Percentiles rank a stretch among this genome's conserved stretches.
phyloP scores from a whole-genome alignment of 2,329 filamentous ascomycete species.

The Hypomyces rosellus region DNA sequence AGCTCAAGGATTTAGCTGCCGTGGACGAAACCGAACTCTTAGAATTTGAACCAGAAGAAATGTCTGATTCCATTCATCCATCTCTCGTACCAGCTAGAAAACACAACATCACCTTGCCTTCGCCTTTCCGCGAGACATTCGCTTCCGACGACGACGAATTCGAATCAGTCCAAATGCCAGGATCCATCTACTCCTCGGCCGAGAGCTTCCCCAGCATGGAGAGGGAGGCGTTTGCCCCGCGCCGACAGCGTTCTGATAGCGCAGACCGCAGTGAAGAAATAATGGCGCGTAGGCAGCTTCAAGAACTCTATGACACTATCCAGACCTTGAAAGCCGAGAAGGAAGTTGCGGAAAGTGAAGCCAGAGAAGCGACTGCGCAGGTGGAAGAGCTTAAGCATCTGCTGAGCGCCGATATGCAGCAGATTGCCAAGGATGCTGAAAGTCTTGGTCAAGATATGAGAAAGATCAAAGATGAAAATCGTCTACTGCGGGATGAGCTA shows the following conservation, averaged over 20 bases:
- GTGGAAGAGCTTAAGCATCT: constrained; percentile 19
- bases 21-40: constrained; percentile 5
- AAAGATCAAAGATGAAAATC: constrained; percentile 23
- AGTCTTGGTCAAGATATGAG: constrained; percentile 16
- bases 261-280: constrained; percentile 1
- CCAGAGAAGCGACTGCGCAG: constrained; percentile 19
- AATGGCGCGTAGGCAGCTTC: constrained; percentile 3
- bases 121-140: background rate
- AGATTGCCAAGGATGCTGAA: constrained; percentile 19
- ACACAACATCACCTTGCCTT: constrained; percentile 4
- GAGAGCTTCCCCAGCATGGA: constrained; percentile 8
- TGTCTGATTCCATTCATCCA: constrained; percentile 1
- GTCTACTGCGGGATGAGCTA: constrained; percentile 23
- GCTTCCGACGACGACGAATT: constrained; percentile 11
- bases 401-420: constrained; percentile 18
- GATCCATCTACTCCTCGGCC: constrained; percentile 6
- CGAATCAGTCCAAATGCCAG: constrained; percentile 2
- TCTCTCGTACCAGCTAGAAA: constrained; percentile 2
- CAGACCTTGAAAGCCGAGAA: constrained; percentile 18
- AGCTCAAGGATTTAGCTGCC: background rate
- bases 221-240: constrained; percentile 5
- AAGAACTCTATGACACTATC: constrained; percentile 15
- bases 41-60: constrained; percentile 6
- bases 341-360: constrained; percentile 25
- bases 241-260: constrained; percentile 5